Evolutionary conservation across 2,329 filamentous ascomycete genomes (phyloP), one percentile per base, ranked within the genome.

Genomic region (Penicillium sp.): DNA sequence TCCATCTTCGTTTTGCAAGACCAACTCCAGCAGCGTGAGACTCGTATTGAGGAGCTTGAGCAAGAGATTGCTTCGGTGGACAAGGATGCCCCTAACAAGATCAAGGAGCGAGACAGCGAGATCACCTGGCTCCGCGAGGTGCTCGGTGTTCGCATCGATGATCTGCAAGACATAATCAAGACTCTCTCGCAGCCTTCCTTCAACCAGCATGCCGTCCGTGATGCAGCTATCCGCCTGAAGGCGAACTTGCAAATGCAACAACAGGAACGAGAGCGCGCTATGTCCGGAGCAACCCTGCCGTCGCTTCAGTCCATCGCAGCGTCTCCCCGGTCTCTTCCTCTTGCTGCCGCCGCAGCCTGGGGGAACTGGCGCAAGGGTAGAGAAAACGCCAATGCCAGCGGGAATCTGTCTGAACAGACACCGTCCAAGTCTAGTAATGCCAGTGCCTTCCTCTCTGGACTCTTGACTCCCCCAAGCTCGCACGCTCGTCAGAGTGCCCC

Each of bases 161-260:
- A 99, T 73, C 82, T 99, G 5, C 89, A 93, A 65, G 95, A 99
- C 71, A 91, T 99, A 59, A 93, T 98, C 70, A 83, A 83, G 50
- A 87, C 90, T 6, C 82, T 98, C 27, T 88, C 89, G 3, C 82
- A 87, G 60, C 88, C 92, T 5, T 80, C 82, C 26, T 95, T 90
- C 71, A 88, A 98, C 73, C 85, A 86, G 56, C 86, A 91, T 60
- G 83, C 85, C 6, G 90, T 97, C 62, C 90, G 90, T 67, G 93
- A 98, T 71, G 92, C 93, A 6, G 90, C 91, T 35, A 98, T 98
- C 66, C 89, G 95, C 52, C 87, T 99, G 59, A 91, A 91, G 72
- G 91, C 95, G 14, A 97, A 96, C 69, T 81, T 99, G 35, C 91
- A 98, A 72, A 99, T 99, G 95, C 93, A 99, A 74, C 90, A 96